Conservation (phyloP, 1,284 basidiomycete genomes). For the Meripilus lineatus region DNA sequence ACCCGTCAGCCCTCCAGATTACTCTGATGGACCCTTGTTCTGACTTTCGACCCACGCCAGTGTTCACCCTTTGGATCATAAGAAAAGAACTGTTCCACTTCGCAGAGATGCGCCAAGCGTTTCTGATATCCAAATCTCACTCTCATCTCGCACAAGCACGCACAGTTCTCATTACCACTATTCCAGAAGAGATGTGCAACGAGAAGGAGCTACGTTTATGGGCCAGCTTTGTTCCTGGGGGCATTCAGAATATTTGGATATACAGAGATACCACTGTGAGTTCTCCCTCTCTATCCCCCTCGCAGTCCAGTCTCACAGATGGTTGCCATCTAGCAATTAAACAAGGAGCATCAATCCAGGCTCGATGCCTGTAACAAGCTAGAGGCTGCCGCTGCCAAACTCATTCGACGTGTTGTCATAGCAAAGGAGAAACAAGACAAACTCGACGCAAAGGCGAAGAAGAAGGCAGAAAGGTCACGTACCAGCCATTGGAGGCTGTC, state of each 20-base stretch:
- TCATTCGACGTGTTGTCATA: constrained; percentile 51
- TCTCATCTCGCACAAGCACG: constrained; percentile 64
- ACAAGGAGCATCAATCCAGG: constrained; percentile 56
- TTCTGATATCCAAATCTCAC: constrained; percentile 62
- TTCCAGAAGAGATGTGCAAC: constrained; percentile 59
- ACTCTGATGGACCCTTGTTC: background rate
- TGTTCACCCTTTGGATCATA: constrained; percentile 70
- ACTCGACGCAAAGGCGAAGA: constrained; percentile 19
- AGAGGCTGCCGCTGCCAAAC: constrained; percentile 55
- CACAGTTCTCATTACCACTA: constrained; percentile 73
- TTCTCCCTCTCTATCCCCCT: background rate
- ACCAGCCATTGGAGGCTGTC: background rate
- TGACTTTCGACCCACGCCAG: constrained; percentile 24
- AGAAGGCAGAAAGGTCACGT: constrained; percentile 3
- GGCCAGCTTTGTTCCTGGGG: constrained; percentile 70
- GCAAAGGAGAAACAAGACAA: constrained; percentile 32
- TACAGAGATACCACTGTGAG: constrained; percentile 44
- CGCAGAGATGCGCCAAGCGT: constrained; percentile 62
- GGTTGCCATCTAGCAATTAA: constrained; percentile 49
- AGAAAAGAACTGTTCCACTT: constrained; percentile 63
- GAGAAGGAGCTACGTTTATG: constrained; percentile 59
- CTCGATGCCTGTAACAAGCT: constrained; percentile 54
- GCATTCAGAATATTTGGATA: constrained; percentile 76
- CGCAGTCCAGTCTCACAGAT: background rate
- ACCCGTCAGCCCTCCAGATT: constrained; percentile 29